Evolutionary conservation across 345 rosid genomes (phyloP).

Genomic region (Camelina hispida): DNA sequence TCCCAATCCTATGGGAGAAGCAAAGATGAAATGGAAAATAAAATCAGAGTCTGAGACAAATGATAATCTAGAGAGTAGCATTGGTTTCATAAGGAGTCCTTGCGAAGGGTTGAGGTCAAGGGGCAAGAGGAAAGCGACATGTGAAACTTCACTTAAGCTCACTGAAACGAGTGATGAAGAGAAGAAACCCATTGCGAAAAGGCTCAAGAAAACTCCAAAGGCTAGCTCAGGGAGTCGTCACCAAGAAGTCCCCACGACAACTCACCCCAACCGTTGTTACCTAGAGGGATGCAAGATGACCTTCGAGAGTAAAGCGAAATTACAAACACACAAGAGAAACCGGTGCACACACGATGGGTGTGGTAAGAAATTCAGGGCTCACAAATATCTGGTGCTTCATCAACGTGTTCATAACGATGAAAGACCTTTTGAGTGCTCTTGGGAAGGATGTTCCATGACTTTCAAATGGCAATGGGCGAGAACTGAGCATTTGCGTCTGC

Average conservation of each 20-base stretch:
- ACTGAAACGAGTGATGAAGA: constrained; percentile 35
- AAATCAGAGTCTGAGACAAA: constrained; percentile 54
- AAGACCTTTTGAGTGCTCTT: constrained; percentile 84
- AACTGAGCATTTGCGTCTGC: constrained; percentile 95
- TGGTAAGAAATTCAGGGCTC: constrained; percentile 80
- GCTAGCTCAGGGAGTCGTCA: constrained; percentile 30
- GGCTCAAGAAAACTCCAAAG: constrained; percentile 45
- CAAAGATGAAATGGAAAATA: constrained; percentile 61
- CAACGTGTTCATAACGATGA: constrained; percentile 92
- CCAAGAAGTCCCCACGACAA: constrained; percentile 38
- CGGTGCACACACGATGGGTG: constrained; percentile 85
- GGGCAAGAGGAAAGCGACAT: constrained; percentile 49
- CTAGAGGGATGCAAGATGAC: constrained; percentile 89
- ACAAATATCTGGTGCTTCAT: constrained; percentile 78
- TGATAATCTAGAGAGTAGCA: constrained; percentile 36
- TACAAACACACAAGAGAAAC: constrained; percentile 72
- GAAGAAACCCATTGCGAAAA: constrained; percentile 51
- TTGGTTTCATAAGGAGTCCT: constrained; percentile 81
- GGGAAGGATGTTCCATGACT: constrained; percentile 89
- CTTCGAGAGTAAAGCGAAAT: constrained; percentile 70
- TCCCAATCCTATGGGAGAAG: constrained; percentile 23
- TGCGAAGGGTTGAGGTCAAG: constrained; percentile 98
- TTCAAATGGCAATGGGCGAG: constrained; percentile 99
- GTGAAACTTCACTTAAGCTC: constrained; percentile 36
- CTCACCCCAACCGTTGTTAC: constrained; percentile 58